These are phyloP conservation scores for Linanthus parryae DNA, from an alignment of 148 eudicot species.

Conservation along the genomic window DNA sequence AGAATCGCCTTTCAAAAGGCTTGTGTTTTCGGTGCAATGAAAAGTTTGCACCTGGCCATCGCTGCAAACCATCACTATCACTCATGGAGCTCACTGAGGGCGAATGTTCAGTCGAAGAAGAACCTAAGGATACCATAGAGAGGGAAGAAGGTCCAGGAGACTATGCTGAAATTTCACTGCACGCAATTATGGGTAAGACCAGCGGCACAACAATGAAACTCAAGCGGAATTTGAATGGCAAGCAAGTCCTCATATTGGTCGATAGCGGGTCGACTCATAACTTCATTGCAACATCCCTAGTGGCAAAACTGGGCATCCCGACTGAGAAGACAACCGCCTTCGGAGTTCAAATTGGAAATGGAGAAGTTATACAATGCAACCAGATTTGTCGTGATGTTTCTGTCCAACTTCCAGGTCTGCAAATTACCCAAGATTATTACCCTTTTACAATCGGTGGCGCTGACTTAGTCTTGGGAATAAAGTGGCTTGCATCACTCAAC, in stretches of 20 bases:
- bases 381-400: not conserved
- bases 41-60: not conserved
- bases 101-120: not conserved
- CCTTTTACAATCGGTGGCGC: not conserved
- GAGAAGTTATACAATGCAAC: not conserved
- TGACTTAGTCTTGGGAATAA: not conserved
- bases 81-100: not conserved
- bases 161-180: not conserved
- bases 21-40: not conserved
- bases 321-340: too few species aligned
- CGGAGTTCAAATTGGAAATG: slow-evolving; percentile 2
- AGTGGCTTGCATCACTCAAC: not conserved
- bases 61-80: not conserved
- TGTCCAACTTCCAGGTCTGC: not conserved
- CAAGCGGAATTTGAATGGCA: not conserved
- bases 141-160: not conserved
- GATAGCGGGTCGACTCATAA: too few species aligned
- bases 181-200: not conserved
- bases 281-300: too few species aligned
- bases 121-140: not conserved
- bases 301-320: too few species aligned
- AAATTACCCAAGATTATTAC: not conserved
- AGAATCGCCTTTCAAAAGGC: not conserved
- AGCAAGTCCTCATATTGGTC: not conserved
- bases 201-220: not conserved